Conservation (phyloP, 139 green algal species). For the Chara braunii region DNA sequence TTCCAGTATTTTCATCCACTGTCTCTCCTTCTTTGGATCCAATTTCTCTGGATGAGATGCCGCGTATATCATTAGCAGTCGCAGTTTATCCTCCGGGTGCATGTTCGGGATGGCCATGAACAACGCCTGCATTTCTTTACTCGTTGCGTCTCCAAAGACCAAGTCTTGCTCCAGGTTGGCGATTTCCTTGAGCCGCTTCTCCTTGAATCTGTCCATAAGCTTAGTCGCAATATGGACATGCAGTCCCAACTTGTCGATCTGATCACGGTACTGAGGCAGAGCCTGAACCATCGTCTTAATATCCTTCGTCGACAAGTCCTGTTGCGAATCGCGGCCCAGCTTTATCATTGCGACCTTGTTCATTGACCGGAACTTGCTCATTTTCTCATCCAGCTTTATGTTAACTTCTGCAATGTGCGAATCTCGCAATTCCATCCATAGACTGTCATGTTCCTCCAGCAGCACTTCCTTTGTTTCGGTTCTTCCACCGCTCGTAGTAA, state of each 20-base stretch:
- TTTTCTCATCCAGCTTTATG: slow-evolving; percentile 48
- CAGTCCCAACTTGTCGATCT: slow-evolving; percentile 64
- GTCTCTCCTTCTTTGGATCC: slow-evolving; percentile 57
- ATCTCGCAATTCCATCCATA: slow-evolving; percentile 79
- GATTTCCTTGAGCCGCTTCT: slow-evolving; percentile 61
- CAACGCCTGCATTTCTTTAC: slow-evolving; percentile 68
- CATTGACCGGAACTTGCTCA: slow-evolving; percentile 59
- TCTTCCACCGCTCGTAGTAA: slow-evolving; percentile 49
- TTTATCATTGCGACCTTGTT: slow-evolving; percentile 54
- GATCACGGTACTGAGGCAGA: slow-evolving; percentile 77
- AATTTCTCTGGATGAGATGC: slow-evolving; percentile 90
- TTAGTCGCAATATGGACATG: slow-evolving; percentile 68
- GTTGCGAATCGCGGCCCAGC: background rate
- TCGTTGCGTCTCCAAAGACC: slow-evolving; percentile 83
- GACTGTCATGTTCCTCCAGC: slow-evolving; percentile 63
- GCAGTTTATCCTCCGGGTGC: slow-evolving; percentile 61
- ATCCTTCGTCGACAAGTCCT: slow-evolving; percentile 1
- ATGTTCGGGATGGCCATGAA: slow-evolving; percentile 19
- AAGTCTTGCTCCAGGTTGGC: slow-evolving; percentile 92
- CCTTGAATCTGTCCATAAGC: slow-evolving; percentile 58
- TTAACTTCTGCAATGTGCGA: slow-evolving; percentile 78
- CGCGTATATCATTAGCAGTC: slow-evolving; percentile 86
- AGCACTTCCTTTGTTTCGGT: slow-evolving; percentile 62
- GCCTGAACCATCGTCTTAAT: slow-evolving; percentile 17
- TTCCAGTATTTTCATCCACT: slow-evolving; percentile 69